Percentiles rank a stretch among this genome's conserved stretches.
phyloP scores from a whole-genome alignment of 176 grass and related monocot species.

The Oryza nivara region DNA sequence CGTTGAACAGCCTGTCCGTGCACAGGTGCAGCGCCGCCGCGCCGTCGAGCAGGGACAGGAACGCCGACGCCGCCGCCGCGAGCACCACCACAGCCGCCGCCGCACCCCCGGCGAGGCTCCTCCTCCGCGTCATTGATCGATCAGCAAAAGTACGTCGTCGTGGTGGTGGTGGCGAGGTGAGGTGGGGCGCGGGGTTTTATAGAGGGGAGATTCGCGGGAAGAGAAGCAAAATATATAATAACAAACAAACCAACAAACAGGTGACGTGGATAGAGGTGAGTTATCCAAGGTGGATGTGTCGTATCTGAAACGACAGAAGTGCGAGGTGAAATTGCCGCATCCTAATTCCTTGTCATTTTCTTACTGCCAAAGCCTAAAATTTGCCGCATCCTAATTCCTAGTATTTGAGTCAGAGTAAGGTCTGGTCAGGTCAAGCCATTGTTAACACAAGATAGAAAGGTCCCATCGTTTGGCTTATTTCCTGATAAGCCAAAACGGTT shows the following conservation, averaged over 20 bases:
- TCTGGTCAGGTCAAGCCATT: too few relatives aligned
- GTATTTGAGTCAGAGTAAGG: too few relatives aligned
- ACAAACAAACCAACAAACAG: not conserved
- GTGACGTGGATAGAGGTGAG: not conserved
- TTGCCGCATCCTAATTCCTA: too few relatives aligned
- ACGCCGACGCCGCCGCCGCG: not conserved
- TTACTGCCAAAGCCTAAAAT: too few relatives aligned
- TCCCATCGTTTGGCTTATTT: too few relatives aligned
- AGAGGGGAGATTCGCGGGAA: not conserved
- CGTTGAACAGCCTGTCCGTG: constrained; percentile 46
- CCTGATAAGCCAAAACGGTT: too few relatives aligned
- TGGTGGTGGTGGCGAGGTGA: too few relatives aligned
- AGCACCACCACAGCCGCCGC: not conserved
- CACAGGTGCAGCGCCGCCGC: constrained; percentile 47
- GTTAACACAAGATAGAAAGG: too few relatives aligned
- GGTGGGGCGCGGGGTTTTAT: not conserved
- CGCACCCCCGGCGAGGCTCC: not conserved
- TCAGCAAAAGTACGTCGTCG: not conserved
- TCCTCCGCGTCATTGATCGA: constrained; percentile 23
- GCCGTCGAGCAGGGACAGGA: not conserved
- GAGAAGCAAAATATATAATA: not conserved
- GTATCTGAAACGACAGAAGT: too few relatives aligned
- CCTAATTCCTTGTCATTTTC: too few relatives aligned
- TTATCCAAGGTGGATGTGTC: too few relatives aligned
- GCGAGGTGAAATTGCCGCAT: too few relatives aligned